Evolutionary conservation across 2,329 filamentous ascomycete species (phyloP).

Genomic region (Pyricularia grisea): DNA sequence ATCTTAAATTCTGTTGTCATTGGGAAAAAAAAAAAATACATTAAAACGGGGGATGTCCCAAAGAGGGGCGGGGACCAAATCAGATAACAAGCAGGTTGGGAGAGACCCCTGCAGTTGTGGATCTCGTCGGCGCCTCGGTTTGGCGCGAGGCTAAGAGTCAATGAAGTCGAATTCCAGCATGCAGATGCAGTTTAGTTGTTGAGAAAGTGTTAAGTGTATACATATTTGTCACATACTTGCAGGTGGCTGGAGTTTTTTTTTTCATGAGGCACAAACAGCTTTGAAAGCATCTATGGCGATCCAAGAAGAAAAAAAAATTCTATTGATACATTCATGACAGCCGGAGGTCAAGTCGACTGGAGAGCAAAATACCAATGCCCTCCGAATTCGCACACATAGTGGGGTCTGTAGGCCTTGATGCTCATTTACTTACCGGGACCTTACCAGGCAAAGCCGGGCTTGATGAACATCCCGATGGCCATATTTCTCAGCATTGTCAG

Average conservation of each 20-base stretch:
- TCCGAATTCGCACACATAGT: not conserved
- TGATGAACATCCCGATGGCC: not conserved
- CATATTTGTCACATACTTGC: too few species aligned
- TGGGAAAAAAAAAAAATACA: not conserved
- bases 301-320: too few species aligned
- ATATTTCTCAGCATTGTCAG: slow-evolving; percentile 3
- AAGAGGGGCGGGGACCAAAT: not conserved
- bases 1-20: not conserved
- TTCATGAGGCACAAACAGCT: too few species aligned
- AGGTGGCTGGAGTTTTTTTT: too few species aligned
- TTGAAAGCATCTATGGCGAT: not conserved
- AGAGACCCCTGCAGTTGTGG: not conserved
- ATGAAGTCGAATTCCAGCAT: not conserved
- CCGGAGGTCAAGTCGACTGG: too few species aligned
- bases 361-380: not conserved
- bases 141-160: not conserved
- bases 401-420: not conserved
- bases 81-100: not conserved
- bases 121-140: not conserved
- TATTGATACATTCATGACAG: not conserved
- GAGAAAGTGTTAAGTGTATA: not conserved
- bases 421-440: not conserved
- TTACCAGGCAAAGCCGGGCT: not conserved
- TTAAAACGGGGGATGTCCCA: not conserved
- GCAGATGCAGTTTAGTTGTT: not conserved